Base-by-base conservation (phyloP, 1,284 basidiomycete genomes). In the Rhodotorula sp. region DNA sequence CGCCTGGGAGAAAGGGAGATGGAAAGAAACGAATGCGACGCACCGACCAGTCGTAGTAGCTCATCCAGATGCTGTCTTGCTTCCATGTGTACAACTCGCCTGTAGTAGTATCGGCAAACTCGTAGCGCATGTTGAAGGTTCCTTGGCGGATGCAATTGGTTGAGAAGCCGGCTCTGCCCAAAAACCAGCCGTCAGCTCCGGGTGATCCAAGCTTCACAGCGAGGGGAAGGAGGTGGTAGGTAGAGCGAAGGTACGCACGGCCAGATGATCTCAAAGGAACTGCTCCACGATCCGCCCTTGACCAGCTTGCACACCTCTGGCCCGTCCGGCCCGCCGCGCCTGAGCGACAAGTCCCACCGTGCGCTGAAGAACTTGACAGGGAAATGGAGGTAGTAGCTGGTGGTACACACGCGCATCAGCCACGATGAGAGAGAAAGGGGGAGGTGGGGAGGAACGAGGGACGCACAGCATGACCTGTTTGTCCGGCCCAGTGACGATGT, bases 381-480 rank as follows among this genome's bases (percentile, higher is more conserved):
- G 62, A 64, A 68, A 22, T 47, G 47, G 22, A 68, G 62, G 59
- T 68, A 55, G 53, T 52, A 68, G 9, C 64, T 65, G 52, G n/a
- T n/a, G n/a, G n/a, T 26, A 2, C 15, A 20, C 53, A 9, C 8
- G 1, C 18, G 11, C 13, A 34, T 60, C 59, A 60, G 59, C 10
- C 10, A 26, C n/a, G n/a, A n/a, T n/a, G 13, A 18, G 15, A 7
- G 24, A 0, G 34, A n/a, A 6, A 9, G 15, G 7, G 9, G 6
- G 22, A 54, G 20, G n/a, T 6, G 46, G 44, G 40, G 24, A 18
- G 11, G 16, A n/a, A 11, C 40, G 40, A 8, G 7, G 20, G 28
- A 31, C 51, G 13, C 15, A 56, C 52, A 59, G 62, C 37, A 64
- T 50, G 18, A 30, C 31, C 13, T 44, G 47, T 52, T 68, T 68